These are phyloP conservation scores for Pythium pyrilobum DNA, from an alignment of 352 stramenopile species.

Conservation along the genomic window DNA sequence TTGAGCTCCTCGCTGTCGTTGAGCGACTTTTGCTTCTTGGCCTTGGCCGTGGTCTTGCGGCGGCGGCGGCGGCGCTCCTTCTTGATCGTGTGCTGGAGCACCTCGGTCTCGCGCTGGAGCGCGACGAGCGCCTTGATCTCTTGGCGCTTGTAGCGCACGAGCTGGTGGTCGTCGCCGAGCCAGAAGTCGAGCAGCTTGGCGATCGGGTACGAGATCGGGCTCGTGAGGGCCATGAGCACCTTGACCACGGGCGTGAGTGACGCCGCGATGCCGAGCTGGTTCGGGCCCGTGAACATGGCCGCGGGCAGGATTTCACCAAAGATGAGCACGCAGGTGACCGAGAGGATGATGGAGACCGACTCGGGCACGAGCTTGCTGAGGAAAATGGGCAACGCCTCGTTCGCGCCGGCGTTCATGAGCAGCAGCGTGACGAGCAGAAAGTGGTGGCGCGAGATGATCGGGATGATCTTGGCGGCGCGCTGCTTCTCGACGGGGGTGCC, in stretches of 20 bases:
- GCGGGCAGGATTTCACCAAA: constrained; percentile 96
- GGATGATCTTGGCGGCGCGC: constrained; percentile 70
- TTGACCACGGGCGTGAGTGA: constrained; percentile 78
- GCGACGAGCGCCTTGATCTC: constrained; percentile 89
- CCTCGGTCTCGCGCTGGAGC: constrained; percentile 58
- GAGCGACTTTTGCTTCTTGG: constrained; percentile 1
- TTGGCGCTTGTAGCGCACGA: constrained; percentile 80
- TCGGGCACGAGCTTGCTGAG: constrained; percentile 87
- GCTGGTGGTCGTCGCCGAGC: constrained; percentile 72
- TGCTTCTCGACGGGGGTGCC: constrained; percentile 69
- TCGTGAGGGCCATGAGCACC: constrained; percentile 82
- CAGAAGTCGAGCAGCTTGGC: constrained; percentile 84
- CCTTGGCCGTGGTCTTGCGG: not conserved
- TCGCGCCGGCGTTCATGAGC: constrained; percentile 91
- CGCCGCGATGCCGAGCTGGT: constrained; percentile 89
- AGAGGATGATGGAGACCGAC: constrained; percentile 91
- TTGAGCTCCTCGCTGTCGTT: not conserved
- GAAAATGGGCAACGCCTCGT: constrained; percentile 95
- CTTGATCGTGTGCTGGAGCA: constrained; percentile 27
- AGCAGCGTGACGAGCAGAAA: constrained; percentile 93
- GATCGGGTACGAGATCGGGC: constrained; percentile 90
- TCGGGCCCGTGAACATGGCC: constrained; percentile 93
- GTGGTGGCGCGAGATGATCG: constrained; percentile 90
- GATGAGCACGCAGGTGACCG: constrained; percentile 92
- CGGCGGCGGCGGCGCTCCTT: constrained; percentile 10